Percentiles rank a stretch among this genome's conserved stretches.
Evolutionary conservation across 169 alveolate species (phyloP).

Genomic region (Toxoplasma gondii): DNA sequence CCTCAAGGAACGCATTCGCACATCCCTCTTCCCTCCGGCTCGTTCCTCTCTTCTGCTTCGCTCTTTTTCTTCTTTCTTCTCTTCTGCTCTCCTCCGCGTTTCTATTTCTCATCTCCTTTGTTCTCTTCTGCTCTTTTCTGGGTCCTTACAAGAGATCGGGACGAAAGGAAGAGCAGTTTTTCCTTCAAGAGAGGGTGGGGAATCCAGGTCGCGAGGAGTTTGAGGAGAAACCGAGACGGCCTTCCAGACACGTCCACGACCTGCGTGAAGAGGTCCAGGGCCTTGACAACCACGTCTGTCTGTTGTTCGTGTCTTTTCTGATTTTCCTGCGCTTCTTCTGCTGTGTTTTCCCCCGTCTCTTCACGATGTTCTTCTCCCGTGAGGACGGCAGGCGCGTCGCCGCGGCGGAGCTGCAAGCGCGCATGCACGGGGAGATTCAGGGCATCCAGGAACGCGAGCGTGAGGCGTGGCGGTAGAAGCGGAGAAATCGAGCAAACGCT

Average conservation of each 20-base stretch:
- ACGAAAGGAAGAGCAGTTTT: not conserved
- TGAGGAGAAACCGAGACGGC: conserved; percentile 9
- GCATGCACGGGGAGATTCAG: not conserved
- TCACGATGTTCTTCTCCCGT: not conserved
- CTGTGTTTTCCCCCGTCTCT: not conserved
- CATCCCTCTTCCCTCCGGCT: no score
- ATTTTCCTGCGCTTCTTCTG: not conserved
- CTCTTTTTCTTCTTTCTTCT: no score
- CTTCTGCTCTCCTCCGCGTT: no score
- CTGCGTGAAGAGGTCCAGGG: not conserved
- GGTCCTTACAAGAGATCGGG: not conserved
- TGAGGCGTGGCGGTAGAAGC: not conserved
- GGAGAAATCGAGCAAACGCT: not conserved
- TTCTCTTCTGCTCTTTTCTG: no score
- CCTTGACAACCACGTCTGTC: not conserved
- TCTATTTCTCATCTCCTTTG: no score
- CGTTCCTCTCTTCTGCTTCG: no score
- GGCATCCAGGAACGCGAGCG: not conserved
- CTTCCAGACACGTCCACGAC: not conserved
- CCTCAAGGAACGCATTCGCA: no score
- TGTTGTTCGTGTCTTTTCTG: not conserved
- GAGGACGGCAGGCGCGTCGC: not conserved
- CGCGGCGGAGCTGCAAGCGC: not conserved
- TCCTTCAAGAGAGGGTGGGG: not conserved
- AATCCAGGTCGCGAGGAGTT: not conserved